Base-by-base conservation (phyloP, 2,329 filamentous ascomycete species). In the Chrysosporium keratinophilum region DNA sequence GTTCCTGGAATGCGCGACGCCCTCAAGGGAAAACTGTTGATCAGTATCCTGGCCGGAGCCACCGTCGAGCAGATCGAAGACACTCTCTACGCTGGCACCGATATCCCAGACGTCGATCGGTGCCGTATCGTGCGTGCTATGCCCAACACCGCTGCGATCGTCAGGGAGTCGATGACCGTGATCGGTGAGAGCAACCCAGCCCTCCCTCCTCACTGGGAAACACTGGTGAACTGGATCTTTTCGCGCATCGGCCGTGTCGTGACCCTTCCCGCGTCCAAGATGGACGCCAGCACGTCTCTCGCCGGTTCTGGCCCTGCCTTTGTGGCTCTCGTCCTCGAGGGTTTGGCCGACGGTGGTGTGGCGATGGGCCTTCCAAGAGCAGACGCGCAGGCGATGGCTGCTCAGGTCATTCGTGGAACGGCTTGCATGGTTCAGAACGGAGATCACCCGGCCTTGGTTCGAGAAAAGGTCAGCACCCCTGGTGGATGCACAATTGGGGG, bases 141-240 rank as follows among this genome's bases (percentile, higher is more conserved):
- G 80, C 88, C 88, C 61, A 94, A 94, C 73, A 90, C 86, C 0
- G 87, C 88, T 10, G 83, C 83, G 23, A 77, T 87, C 47, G 84
- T 94, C 55, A 74, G 87, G 45, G 84, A 94, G 69, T 83, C 80
- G 61, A 93, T 93, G 86, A 91, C 84, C 3, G 82, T 93, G 52
- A 84, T 95, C 60, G 82, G 81, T 46, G 81, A 77, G 1, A 67
- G 70, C 1, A 69, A 67, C 2, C 74, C 76, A 1, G 73, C 77
- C 3, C 69, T 80, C 1, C 64, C 68, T 2, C 59, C 69, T 1
- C 64, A 71, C 11, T 71, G 73, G 51, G 60, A 68, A 7, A 62
- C 63, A 15, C 65, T 81, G 5, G 70, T 79, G 1, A 71, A 71
- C 19, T 81, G 78, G 70, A 79, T 83, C 35, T 83, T 84, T 67